Percentiles rank a stretch among this genome's conserved stretches.
Conservation (phyloP, 345 rosid genomes). For the Lumnitzera littorea region DNA sequence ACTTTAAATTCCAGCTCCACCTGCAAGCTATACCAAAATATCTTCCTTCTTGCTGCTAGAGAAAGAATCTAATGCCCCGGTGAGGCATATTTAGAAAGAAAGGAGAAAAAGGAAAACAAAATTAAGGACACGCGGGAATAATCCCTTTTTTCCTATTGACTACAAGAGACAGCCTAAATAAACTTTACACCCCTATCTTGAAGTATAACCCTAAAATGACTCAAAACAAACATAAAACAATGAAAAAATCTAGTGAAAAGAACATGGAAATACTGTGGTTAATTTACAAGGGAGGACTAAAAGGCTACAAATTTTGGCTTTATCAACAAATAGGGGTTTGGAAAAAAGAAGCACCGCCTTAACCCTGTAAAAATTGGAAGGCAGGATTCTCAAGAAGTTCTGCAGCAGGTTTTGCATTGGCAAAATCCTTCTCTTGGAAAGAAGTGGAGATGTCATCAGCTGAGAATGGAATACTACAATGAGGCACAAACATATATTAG, state of each 20-base stretch:
- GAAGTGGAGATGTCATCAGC: slow-evolving; percentile 55
- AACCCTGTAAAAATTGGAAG: slow-evolving; percentile 72
- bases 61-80: slow-evolving; percentile 9
- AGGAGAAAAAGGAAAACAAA: not conserved
- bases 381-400: slow-evolving; percentile 64
- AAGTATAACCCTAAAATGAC: slow-evolving; percentile 16
- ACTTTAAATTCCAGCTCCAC: slow-evolving; percentile 2
- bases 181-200: slow-evolving; percentile 21
- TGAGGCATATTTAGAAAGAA: slow-evolving; percentile 6
- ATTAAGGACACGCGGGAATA: not conserved
- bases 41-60: slow-evolving; percentile 15
- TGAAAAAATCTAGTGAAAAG: not conserved
- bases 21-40: slow-evolving; percentile 13
- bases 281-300: slow-evolving; percentile 19
- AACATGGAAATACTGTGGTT: slow-evolving; percentile 4
- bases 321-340: not conserved
- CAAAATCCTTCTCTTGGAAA: slow-evolving; percentile 51
- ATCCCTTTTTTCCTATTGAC: slow-evolving; percentile 16
- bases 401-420: slow-evolving; percentile 48
- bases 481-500: slow-evolving; percentile 3
- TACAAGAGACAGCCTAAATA: slow-evolving; percentile 22
- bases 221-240: slow-evolving; percentile 16
- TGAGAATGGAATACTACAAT: slow-evolving; percentile 74
- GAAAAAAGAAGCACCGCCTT: slow-evolving; percentile 22
- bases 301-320: not conserved